phyloP scores from a whole-genome alignment of 352 stramenopile species.

The Phytopythium sindhum region DNA sequence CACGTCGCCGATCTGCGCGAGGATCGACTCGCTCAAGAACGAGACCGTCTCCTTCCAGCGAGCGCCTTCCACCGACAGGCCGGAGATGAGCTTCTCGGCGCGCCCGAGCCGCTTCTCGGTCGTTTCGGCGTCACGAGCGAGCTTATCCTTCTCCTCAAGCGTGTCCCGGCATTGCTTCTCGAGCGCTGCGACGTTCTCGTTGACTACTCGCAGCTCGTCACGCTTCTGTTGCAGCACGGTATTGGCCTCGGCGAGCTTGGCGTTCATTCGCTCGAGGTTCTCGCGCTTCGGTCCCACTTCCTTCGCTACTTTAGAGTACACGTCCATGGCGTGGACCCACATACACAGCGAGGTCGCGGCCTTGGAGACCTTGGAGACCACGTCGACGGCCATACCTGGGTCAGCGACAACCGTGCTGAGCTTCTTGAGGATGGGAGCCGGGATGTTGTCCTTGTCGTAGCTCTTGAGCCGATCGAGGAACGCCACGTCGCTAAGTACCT shows the following conservation, averaged over 20 bases:
- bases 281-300: slow-evolving; percentile 92
- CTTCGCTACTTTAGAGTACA: slow-evolving; percentile 94
- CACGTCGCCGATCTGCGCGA: slow-evolving; percentile 88
- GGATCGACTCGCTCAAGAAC: slow-evolving; percentile 70
- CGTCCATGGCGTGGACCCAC: slow-evolving; percentile 94
- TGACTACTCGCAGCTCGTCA: slow-evolving; percentile 84
- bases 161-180: slow-evolving; percentile 90
- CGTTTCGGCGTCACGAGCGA: slow-evolving; percentile 81
- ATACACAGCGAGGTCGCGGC: slow-evolving; percentile 91
- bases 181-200: slow-evolving; percentile 86
- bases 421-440: slow-evolving; percentile 84
- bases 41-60: slow-evolving; percentile 91
- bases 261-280: slow-evolving; percentile 91
- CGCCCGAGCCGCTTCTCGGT: slow-evolving; percentile 88
- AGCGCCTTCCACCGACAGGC: slow-evolving; percentile 87
- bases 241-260: slow-evolving; percentile 88
- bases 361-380: slow-evolving; percentile 91
- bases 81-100: slow-evolving; percentile 91
- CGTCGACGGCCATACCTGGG: slow-evolving; percentile 87
- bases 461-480: slow-evolving; percentile 91
- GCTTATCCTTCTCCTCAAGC: slow-evolving; percentile 88
- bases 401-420: slow-evolving; percentile 78
- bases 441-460: slow-evolving; percentile 96
- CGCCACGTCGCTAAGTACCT: slow-evolving; percentile 79
- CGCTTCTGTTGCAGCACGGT: slow-evolving; percentile 84